A percentile compares a stretch with the other conserved stretches of the same genome.
phyloP scores from a whole-genome alignment of 2,329 filamentous ascomycete genomes.

The Raffaelea albimanens region DNA sequence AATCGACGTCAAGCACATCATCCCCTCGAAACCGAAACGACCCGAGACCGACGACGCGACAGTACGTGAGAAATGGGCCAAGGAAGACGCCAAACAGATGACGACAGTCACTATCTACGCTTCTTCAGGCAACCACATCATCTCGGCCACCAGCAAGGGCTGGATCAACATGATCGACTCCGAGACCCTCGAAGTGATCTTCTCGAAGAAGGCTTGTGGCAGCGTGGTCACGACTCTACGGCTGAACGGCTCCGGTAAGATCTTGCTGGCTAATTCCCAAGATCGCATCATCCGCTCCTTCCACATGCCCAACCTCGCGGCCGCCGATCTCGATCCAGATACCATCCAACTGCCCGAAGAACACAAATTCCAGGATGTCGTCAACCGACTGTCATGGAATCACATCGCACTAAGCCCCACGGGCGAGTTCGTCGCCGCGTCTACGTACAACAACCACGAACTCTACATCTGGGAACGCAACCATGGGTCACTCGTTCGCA shows the following conservation, averaged over 20 bases:
- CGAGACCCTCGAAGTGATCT: conserved; percentile 69
- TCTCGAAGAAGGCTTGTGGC: conserved; percentile 79
- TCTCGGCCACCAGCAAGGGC: conserved; percentile 89
- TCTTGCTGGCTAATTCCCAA: conserved; percentile 84
- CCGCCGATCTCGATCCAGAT: conserved; percentile 64
- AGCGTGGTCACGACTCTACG: conserved; percentile 84
- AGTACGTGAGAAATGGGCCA: conserved; percentile 71
- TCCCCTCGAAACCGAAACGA: conserved; percentile 76
- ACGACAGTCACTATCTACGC: conserved; percentile 92
- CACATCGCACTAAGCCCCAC: conserved; percentile 91
- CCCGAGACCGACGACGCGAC: conserved; percentile 61
- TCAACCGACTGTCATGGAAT: conserved; percentile 93
- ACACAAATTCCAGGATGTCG: conserved; percentile 97
- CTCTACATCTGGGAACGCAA: conserved; percentile 97
- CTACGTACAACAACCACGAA: conserved; percentile 96
- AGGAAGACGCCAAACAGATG: conserved; percentile 88
- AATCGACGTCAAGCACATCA: conserved; percentile 62
- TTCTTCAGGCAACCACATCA: conserved; percentile 73
- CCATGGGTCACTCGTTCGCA: conserved; percentile 89
- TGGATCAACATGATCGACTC: conserved; percentile 93
- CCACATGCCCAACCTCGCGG: conserved; percentile 68
- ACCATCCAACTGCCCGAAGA: conserved; percentile 85
- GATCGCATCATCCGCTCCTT: conserved; percentile 94
- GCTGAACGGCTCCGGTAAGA: conserved; percentile 73
- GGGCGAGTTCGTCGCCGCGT: conserved; percentile 91